Percentiles rank a stretch among this genome's conserved stretches.
These are phyloP conservation scores for Cladosporium sp. DNA, from an alignment of 2,329 filamentous ascomycete genomes.

Conservation along the genomic window DNA sequence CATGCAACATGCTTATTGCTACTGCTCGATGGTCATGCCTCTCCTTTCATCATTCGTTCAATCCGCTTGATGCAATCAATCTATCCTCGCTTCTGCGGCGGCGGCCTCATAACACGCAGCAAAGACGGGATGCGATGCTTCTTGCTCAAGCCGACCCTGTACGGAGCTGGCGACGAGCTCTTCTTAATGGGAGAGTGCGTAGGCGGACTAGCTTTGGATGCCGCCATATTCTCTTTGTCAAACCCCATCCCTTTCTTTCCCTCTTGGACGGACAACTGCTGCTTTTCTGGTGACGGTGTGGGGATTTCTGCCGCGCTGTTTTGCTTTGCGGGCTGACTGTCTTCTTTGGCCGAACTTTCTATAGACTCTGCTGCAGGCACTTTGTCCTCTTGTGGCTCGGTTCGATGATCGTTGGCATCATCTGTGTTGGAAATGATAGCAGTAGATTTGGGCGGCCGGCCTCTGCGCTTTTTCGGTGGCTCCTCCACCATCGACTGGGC, in stretches of 20 bases:
- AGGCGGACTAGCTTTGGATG: slow-evolving; percentile 13
- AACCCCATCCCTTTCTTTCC: too few relatives aligned
- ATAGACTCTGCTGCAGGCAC: not conserved
- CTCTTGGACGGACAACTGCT: not conserved
- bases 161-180: slow-evolving; percentile 32
- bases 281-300: slow-evolving; percentile 3
- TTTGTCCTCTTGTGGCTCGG: not conserved
- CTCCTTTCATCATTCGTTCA: not conserved
- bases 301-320: not conserved
- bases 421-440: not conserved
- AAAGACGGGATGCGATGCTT: slow-evolving; percentile 46
- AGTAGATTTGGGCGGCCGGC: slow-evolving; percentile 4
- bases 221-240: not conserved
- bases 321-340: not conserved
- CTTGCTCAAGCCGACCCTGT: slow-evolving; percentile 48
- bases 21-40: not conserved
- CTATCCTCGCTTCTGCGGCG: slow-evolving; percentile 13
- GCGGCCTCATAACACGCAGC: slow-evolving; percentile 28
- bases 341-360: not conserved
- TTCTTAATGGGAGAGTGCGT: slow-evolving; percentile 25
- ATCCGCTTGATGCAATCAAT: not conserved
- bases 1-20: not conserved
- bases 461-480: slow-evolving; percentile 4
- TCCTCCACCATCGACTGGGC: not conserved
- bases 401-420: not conserved